These are phyloP conservation scores for Amanita brunnescens DNA, from an alignment of 768 basidiomycete species.

Conservation along the genomic window DNA sequence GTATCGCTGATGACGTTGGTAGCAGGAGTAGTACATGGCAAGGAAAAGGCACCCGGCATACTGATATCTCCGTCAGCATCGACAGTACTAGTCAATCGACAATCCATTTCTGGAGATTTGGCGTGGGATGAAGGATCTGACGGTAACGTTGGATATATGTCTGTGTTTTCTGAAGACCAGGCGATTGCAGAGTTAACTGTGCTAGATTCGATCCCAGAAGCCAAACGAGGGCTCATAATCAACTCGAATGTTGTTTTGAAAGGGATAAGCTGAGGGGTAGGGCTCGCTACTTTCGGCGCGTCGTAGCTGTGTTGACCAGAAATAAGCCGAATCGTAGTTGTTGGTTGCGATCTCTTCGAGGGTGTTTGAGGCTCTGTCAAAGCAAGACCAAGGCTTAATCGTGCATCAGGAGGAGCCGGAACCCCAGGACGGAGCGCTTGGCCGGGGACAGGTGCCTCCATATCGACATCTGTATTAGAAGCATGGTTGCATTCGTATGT, in stretches of 20 bases:
- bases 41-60: conserved; percentile 26
- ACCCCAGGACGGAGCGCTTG: conserved; percentile 46
- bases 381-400: conserved; percentile 48
- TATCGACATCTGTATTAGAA: conserved; percentile 13
- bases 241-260: conserved; percentile 64
- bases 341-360: conserved; percentile 29
- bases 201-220: conserved; percentile 15
- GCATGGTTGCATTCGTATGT: conserved; percentile 20
- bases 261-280: conserved; percentile 58
- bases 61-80: conserved; percentile 19
- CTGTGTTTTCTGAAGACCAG: conserved; percentile 24
- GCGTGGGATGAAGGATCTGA: conserved; percentile 11
- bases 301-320: conserved; percentile 17
- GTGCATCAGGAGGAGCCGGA: conserved; percentile 53
- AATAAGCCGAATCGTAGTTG: conserved; percentile 45
- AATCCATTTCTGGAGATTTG: conserved; percentile 6
- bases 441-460: conserved; percentile 49
- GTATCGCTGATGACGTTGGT: not conserved
- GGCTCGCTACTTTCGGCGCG: not conserved
- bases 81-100: not conserved
- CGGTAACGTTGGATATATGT: conserved; percentile 28
- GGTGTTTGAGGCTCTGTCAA: conserved; percentile 31
- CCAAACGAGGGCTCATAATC: conserved; percentile 39
- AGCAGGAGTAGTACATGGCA: not conserved
- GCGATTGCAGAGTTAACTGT: conserved; percentile 15